Evolutionary conservation across 2,329 filamentous ascomycete genomes (phyloP), one percentile per base, ranked within the genome.

Genomic region (Nemania diffusa): DNA sequence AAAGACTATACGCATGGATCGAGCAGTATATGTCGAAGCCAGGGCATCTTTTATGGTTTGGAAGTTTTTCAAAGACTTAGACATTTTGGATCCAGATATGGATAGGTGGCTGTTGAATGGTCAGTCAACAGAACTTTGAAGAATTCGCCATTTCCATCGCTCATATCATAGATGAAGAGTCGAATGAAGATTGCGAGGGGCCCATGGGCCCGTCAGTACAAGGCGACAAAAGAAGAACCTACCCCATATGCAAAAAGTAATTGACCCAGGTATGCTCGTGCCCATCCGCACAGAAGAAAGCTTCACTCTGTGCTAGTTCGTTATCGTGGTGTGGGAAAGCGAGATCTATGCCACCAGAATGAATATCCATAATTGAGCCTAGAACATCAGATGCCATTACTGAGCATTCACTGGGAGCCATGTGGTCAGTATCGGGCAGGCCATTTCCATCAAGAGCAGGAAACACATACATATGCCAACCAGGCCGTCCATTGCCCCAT

Each of bases 1-100:
- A 80, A 97, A 97, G 17, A 96, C 91, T 60, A 97, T 91, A 52
- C 95, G 88, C 81, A 97, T 85, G 62, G 89, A 90, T 67, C 95
- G 86, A 0, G 94, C 85, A 0, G 92, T 96, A 84, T 93, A 97
- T 11, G 81, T 84, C 1, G 82, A 85, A 11, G 81, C 81, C 7
- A 98, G 82, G 0, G 94, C 94, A 78, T 97, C 92, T 32, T 93
- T 87, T 69, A 98, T 97, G 0, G 95, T 97, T 46, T 93, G 93
- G 79, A 97, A 97, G 79, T 97, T 98, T 83, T 98, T 97, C 64
- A 98, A 81, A 17, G 90, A 93, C 80, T 98, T 98, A 64, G 91
- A 95, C 95, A 98, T 98, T 79, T 98, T 98, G 24, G 90, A 93
- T 0, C 95, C 94, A 27, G 91, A 88, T 64, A 98, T 97, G 5